These are phyloP conservation scores for Fraxinus quadrangulata DNA, from an alignment of 257 asterid genomes.

Conservation along the genomic window DNA sequence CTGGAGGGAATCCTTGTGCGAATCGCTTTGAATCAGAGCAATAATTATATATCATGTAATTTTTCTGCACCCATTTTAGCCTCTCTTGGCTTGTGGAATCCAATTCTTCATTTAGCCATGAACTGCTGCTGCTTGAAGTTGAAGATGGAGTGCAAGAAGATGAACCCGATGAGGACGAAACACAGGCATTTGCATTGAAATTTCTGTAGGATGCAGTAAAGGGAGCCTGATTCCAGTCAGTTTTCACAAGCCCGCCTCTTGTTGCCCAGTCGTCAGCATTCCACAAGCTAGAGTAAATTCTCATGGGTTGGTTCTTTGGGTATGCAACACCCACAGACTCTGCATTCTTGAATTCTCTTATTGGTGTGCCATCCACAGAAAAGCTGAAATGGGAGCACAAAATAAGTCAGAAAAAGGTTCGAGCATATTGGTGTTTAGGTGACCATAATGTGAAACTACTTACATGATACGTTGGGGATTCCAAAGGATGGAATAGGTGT, in stretches of 20 bases:
- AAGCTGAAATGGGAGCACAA: too few relatives aligned
- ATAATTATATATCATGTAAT: conserved; percentile 27
- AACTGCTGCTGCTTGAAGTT: conserved; percentile 8
- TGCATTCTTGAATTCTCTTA: too few relatives aligned
- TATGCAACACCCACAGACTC: conserved; percentile 41
- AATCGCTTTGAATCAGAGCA: conserved; percentile 45
- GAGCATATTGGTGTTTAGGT: too few relatives aligned
- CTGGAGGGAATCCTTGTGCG: conserved; percentile 44
- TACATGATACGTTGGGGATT: too few relatives aligned
- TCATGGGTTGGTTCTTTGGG: conserved; percentile 49
- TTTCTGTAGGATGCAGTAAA: conserved; percentile 47
- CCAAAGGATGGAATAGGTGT: too few relatives aligned
- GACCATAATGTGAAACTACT: too few relatives aligned
- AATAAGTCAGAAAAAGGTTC: too few relatives aligned
- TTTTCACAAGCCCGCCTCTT: conserved; percentile 34
- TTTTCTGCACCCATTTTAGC: conserved; percentile 37
- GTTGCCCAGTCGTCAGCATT: conserved; percentile 56
- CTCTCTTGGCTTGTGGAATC: conserved; percentile 35
- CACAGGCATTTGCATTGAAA: conserved; percentile 21
- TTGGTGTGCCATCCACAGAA: too few relatives aligned
- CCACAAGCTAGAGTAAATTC: conserved; percentile 50
- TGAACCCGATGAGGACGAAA: background rate
- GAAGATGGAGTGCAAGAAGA: conserved; percentile 11
- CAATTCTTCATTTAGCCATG: conserved; percentile 38
- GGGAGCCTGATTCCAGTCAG: conserved; percentile 47